phyloP scores from a whole-genome alignment of 2,329 filamentous ascomycete genomes.

The Talaromyces atroroseus region DNA sequence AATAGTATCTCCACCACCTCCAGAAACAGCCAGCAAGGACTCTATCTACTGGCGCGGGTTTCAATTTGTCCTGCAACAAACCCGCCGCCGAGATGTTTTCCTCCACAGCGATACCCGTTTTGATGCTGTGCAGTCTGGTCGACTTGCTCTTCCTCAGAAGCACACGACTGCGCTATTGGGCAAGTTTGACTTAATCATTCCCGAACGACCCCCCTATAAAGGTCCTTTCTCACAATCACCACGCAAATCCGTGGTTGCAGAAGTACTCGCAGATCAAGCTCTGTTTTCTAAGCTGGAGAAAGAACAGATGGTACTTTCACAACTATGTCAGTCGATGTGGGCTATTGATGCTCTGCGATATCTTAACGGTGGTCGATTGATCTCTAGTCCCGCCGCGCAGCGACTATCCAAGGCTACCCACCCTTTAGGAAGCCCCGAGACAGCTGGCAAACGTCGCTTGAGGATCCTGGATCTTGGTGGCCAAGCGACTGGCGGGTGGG shows the following conservation, averaged over 20 bases:
- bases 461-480: slow-evolving; percentile 83
- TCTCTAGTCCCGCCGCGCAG: slow-evolving; percentile 49
- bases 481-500: slow-evolving; percentile 84
- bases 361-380: slow-evolving; percentile 55
- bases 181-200: slow-evolving; percentile 71
- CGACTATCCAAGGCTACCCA: slow-evolving; percentile 25
- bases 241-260: slow-evolving; percentile 59
- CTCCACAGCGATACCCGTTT: slow-evolving; percentile 79
- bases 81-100: slow-evolving; percentile 68
- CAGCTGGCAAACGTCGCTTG: slow-evolving; percentile 42
- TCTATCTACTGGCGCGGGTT: slow-evolving; percentile 87
- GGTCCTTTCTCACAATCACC: slow-evolving; percentile 66
- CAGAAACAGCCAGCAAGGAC: slow-evolving; percentile 53
- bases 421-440: slow-evolving; percentile 19
- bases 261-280: slow-evolving; percentile 51
- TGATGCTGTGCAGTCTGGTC: slow-evolving; percentile 79
- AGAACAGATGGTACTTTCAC: slow-evolving; percentile 72
- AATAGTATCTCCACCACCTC: slow-evolving; percentile 28
- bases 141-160: slow-evolving; percentile 64
- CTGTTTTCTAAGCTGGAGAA: slow-evolving; percentile 54
- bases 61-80: slow-evolving; percentile 63
- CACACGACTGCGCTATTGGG: slow-evolving; percentile 80
- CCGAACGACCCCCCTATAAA: slow-evolving; percentile 66
- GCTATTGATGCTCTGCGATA: slow-evolving; percentile 57
- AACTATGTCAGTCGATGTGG: slow-evolving; percentile 59